Conservation (phyloP, 306 rosid species). For the Alnus rubra region DNA sequence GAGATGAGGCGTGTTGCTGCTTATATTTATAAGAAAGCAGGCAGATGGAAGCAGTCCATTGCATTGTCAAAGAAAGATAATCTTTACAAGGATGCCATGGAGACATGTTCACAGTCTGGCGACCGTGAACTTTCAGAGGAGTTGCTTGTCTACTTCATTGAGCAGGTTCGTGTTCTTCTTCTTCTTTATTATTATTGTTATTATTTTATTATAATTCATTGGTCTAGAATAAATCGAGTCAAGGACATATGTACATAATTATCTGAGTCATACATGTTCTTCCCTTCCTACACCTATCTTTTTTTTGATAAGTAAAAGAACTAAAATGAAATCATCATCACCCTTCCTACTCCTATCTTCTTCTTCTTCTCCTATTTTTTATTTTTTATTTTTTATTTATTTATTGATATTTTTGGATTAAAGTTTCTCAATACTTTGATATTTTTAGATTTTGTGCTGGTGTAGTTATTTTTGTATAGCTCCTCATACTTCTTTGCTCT, state of each 20-base stretch:
- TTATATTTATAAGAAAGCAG: constrained; percentile 95
- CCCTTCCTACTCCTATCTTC: not conserved
- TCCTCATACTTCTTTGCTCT: not conserved
- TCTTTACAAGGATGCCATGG: constrained; percentile 99
- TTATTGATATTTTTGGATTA: not conserved
- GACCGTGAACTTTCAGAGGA: constrained; percentile 99
- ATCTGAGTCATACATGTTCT: not conserved
- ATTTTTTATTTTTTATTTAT: not conserved
- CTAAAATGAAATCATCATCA: too few relatives aligned
- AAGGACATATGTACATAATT: not conserved
- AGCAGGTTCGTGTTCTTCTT: constrained; percentile 52
- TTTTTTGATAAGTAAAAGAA: not conserved
- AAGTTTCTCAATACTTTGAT: not conserved
- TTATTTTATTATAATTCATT: not conserved
- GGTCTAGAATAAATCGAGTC: not conserved
- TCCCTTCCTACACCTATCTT: not conserved
- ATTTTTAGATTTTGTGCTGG: not conserved
- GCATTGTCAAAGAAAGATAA: constrained; percentile 97
- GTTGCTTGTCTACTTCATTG: constrained; percentile 91
- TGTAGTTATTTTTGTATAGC: not conserved
- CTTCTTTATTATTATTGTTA: not conserved
- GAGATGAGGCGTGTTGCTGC: constrained; percentile 99
- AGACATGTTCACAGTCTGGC: constrained; percentile 97
- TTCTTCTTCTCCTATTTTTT: not conserved
- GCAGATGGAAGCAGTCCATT: constrained; percentile 99